phyloP scores from a whole-genome alignment of 2,329 filamentous ascomycete species.

The Pseudogymnoascus sp. region DNA sequence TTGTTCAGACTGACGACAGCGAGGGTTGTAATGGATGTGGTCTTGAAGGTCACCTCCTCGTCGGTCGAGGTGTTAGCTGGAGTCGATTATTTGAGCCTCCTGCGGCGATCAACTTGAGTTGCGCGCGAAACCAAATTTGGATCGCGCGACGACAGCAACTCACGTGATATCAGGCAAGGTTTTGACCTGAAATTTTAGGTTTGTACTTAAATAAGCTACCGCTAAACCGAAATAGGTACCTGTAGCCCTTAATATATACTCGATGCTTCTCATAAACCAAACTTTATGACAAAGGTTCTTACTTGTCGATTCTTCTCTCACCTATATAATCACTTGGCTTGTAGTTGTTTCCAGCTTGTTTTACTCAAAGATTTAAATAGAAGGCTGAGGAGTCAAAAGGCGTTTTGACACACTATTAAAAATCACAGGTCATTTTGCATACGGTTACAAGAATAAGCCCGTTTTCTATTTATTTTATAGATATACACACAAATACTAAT shows the following conservation, averaged over 20 bases:
- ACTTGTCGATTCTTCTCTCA: neutral
- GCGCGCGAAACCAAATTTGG: neutral
- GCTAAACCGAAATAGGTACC: neutral
- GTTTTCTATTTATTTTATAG: neutral
- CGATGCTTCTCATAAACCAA: neutral
- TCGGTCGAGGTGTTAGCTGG: neutral
- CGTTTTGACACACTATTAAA: neutral
- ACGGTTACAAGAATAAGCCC: neutral
- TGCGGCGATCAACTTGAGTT: neutral
- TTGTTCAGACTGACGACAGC: neutral
- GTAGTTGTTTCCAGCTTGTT: neutral
- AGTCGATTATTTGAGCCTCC: constrained; percentile 5
- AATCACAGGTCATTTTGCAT: neutral
- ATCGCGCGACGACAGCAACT: neutral
- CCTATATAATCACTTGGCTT: neutral
- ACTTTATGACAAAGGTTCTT: neutral
- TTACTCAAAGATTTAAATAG: neutral
- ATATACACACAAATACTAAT: constrained; percentile 25
- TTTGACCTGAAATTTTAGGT: neutral
- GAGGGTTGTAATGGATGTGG: neutral
- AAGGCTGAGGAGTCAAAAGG: neutral
- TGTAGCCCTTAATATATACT: neutral
- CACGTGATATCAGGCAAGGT: neutral
- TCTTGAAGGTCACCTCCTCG: constrained; percentile 3
- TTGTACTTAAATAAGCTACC: neutral